phyloP scores from a whole-genome alignment of 23 red algal species.

The Cyanidiococcus yangmingshanensis region DNA sequence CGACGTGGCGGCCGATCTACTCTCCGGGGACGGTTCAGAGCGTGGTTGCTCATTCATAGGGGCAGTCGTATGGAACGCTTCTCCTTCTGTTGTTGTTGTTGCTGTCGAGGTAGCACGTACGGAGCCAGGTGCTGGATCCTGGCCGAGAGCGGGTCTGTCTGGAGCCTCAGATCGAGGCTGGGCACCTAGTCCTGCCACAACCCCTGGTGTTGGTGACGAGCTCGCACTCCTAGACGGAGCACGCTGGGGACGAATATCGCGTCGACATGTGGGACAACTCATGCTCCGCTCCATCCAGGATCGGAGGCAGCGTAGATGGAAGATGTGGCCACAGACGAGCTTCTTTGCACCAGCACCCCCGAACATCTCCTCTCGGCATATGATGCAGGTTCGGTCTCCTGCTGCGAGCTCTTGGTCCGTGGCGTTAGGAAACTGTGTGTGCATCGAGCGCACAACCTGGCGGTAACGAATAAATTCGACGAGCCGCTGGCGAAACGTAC shows the following conservation, averaged over 20 bases:
- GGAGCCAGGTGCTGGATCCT: neutral
- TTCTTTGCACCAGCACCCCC: conserved; percentile 49
- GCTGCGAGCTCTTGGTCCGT: conserved; percentile 64
- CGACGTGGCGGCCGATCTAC: neutral
- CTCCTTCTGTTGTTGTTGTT: neutral
- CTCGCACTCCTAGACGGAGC: neutral
- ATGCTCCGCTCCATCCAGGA: conserved; percentile 84
- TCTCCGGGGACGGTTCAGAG: neutral
- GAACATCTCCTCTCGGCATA: conserved; percentile 93
- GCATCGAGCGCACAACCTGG: conserved; percentile 74
- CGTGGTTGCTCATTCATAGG: neutral
- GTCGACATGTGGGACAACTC: conserved; percentile 74
- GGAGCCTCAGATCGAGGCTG: neutral
- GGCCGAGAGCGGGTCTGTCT: neutral
- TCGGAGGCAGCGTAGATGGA: conserved; percentile 76
- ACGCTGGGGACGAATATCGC: conserved; percentile 2
- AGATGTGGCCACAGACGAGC: conserved; percentile 82
- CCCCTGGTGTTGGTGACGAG: neutral
- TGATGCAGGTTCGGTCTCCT: conserved; percentile 91
- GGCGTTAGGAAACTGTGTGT: conserved; percentile 63
- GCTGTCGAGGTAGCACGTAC: no score
- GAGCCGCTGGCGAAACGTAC: conserved; percentile 49
- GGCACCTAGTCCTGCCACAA: neutral
- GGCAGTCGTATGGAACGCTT: neutral
- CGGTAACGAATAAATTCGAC: conserved; percentile 85